Base-by-base conservation (phyloP, 2,329 filamentous ascomycete species). In the Alternaria metachromatica region DNA sequence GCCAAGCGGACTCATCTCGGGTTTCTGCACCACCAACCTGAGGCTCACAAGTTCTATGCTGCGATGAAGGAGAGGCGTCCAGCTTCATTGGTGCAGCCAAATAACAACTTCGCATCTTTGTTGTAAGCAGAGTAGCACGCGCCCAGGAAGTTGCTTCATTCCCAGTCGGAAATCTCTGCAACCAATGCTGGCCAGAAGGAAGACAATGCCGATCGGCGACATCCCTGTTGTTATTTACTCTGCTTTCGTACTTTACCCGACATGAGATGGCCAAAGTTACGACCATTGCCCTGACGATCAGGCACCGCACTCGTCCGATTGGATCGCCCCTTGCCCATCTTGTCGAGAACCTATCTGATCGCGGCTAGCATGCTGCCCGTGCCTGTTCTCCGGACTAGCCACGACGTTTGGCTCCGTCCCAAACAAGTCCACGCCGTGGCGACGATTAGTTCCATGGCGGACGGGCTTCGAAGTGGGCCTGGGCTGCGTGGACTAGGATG, bases 361-460 rank as follows among this genome's bases (percentile, higher is more conserved):
- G 54, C 59, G 66, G 72, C 67, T 59, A 71, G 65, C 69, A 63
- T 65, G 63, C 63, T 71, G 61, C 70, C 61, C 69, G 63, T 65
- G 71, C 69, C 63, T 71, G 71, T 68, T 65, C 70, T 73, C 67
- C 67, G 70, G 67, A 69, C 67, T 55, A 72, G 74, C 74, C 68
- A 77, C 72, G 71, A 74, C 73, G 75, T 73, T 74, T 75, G 66
- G 70, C 72, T 71, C 70, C 66, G 71, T 67, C 66, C 71, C 63
- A 72, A 72, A 71, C 69, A 73, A 74, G 74, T 67, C 68, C 60
- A 73, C 66, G 73, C 73, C 63, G 71, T 69, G 73, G 68, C 69
- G 72, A 71, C 74, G 68, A 79, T 76, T 80, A 75, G 78, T 71
- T 70, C 71, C 67, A 69, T 72, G 65, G 64, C 69, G 69, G 66